These are phyloP conservation scores for Tetracladium setigerum DNA, from an alignment of 495 filamentous ascomycete species.

Conservation along the genomic window DNA sequence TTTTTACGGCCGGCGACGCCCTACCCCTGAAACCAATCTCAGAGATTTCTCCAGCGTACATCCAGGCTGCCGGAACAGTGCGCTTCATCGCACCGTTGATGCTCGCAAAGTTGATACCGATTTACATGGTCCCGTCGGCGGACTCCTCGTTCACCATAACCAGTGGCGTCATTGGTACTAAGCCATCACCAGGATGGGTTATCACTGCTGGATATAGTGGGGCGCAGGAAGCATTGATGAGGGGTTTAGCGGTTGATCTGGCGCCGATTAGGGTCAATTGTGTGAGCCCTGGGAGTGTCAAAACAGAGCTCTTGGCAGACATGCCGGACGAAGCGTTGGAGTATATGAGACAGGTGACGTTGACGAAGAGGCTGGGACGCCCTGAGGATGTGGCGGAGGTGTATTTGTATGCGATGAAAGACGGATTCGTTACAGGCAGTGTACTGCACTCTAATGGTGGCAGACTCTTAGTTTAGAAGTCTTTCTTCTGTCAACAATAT, in stretches of 20 bases:
- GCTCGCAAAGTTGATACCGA: conserved; percentile 31
- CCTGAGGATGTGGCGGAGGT: conserved; percentile 41
- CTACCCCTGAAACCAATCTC: conserved; percentile 19
- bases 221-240: conserved; percentile 27
- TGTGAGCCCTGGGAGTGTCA: conserved; percentile 12
- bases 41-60: conserved; percentile 22
- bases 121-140: conserved; percentile 25
- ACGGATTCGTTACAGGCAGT: conserved; percentile 36
- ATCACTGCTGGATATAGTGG: conserved; percentile 19
- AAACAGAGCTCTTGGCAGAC: conserved; percentile 6
- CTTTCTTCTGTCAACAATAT: too few relatives aligned
- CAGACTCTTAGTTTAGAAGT: conserved; percentile 17
- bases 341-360: conserved; percentile 19
- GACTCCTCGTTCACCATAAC: conserved; percentile 38
- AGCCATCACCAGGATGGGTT: conserved; percentile 31
- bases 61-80: conserved; percentile 26
- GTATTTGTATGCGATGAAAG: conserved; percentile 46
- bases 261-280: conserved; percentile 16
- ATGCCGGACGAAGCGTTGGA: conserved; percentile 3
- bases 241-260: conserved; percentile 24
- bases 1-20: conserved; percentile 36
- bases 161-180: conserved; percentile 25
- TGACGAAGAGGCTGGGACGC: conserved; percentile 27
- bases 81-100: conserved; percentile 33
- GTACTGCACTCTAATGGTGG: conserved; percentile 31